A percentile compares a stretch with the other conserved stretches of the same genome.
Evolutionary conservation across 371 early-diverging fungal genomes (phyloP).

Genomic region (Saksenaea oblongispora): DNA sequence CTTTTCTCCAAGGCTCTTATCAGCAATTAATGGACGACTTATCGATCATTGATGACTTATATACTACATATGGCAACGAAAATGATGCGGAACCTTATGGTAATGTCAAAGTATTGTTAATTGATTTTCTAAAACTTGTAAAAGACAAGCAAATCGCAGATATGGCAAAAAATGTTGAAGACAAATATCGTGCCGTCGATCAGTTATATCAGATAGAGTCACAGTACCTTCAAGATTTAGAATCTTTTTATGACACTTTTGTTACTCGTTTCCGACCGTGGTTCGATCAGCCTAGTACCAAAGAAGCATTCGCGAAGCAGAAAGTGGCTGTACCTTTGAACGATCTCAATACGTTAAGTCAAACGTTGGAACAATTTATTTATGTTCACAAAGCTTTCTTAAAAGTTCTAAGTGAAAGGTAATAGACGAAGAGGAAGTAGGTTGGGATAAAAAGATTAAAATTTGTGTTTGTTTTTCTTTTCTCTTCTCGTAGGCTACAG

Average conservation of each 20-base stretch:
- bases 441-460: background rate
- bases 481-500: slow-evolving; percentile 11
- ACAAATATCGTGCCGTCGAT: slow-evolving; percentile 4
- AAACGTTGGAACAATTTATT: slow-evolving; percentile 1
- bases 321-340: background rate
- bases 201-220: background rate
- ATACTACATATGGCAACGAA: slow-evolving; percentile 21
- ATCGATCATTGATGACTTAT: slow-evolving; percentile 37
- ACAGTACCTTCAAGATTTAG: slow-evolving; percentile 15
- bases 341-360: slow-evolving; percentile 7
- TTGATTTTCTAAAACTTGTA: background rate
- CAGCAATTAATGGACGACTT: slow-evolving; percentile 30
- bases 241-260: slow-evolving; percentile 20
- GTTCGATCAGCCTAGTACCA: slow-evolving; percentile 15
- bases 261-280: slow-evolving; percentile 11
- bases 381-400: slow-evolving; percentile 8
- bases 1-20: slow-evolving; percentile 2
- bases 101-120: background rate
- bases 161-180: slow-evolving; percentile 1
- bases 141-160: slow-evolving; percentile 8
- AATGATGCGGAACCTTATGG: slow-evolving; percentile 24
- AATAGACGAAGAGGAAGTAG: background rate
- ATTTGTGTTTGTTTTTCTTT: background rate
- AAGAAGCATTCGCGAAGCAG: slow-evolving; percentile 5
- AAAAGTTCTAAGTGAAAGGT: slow-evolving; percentile 20